These are phyloP conservation scores for Mollisiaceae sp. DNA, from an alignment of 2,329 filamentous ascomycete genomes.

Conservation along the genomic window DNA sequence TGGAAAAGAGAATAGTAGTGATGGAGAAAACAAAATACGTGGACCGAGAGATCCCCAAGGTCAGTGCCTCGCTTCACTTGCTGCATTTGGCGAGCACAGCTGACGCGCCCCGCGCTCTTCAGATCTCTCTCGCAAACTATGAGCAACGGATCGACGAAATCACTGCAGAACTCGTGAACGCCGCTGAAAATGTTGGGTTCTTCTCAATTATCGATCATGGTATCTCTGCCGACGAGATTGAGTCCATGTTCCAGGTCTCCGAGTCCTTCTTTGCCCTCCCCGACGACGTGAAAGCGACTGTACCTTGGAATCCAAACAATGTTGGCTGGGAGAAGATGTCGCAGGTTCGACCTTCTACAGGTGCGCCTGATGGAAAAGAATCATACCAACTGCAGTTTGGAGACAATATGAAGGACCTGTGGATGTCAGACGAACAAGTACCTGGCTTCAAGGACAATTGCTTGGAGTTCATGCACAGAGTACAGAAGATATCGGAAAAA, in stretches of 20 bases:
- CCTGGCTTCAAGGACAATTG: slow-evolving; percentile 54
- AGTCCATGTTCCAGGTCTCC: slow-evolving; percentile 42
- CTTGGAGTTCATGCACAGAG: slow-evolving; percentile 33
- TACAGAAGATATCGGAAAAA: slow-evolving; percentile 52
- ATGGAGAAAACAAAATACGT: slow-evolving; percentile 8
- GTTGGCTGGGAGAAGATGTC: slow-evolving; percentile 54
- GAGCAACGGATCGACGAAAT: slow-evolving; percentile 56
- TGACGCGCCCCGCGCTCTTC: background rate
- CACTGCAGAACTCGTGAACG: slow-evolving; percentile 53
- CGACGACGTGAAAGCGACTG: slow-evolving; percentile 51
- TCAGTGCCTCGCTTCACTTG: slow-evolving; percentile 1
- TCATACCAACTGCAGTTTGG: slow-evolving; percentile 60
- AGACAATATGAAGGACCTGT: slow-evolving; percentile 35
- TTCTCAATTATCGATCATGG: slow-evolving; percentile 58
- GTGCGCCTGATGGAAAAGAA: slow-evolving; percentile 57
- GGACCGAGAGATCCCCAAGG: slow-evolving; percentile 6
- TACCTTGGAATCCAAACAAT: slow-evolving; percentile 41
- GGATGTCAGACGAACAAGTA: slow-evolving; percentile 41
- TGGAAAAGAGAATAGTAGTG: background rate
- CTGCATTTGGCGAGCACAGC: background rate
- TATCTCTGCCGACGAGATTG: slow-evolving; percentile 48
- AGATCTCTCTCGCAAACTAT: slow-evolving; percentile 58
- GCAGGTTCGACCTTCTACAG: slow-evolving; percentile 59
- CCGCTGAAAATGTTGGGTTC: slow-evolving; percentile 61
- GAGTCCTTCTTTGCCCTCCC: slow-evolving; percentile 56